phyloP scores from a whole-genome alignment of 2,329 filamentous ascomycete species.

The Aureobasidium vineae region DNA sequence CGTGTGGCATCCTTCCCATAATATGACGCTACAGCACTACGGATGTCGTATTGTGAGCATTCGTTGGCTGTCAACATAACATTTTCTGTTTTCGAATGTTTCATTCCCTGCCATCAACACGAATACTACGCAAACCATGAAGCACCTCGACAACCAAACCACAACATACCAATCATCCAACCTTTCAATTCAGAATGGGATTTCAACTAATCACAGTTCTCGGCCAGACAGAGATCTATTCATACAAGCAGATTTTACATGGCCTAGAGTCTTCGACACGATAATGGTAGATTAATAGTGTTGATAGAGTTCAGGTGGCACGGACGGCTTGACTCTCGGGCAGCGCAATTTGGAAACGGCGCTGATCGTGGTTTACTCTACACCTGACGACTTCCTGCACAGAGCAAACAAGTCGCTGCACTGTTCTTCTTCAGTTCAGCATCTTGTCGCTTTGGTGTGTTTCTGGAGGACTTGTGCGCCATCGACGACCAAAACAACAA shows the following conservation, averaged over 20 bases:
- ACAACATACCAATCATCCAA: neutral
- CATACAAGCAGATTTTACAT: neutral
- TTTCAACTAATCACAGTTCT: neutral
- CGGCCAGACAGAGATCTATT: neutral
- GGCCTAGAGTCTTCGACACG: neutral
- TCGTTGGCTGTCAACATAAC: neutral
- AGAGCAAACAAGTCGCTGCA: neutral
- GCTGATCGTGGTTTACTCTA: constrained; percentile 7
- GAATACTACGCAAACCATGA: neutral
- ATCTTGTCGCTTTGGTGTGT: constrained; percentile 4
- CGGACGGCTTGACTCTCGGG: constrained; percentile 7
- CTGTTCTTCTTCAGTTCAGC: neutral
- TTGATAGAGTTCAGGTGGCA: constrained; percentile 9
- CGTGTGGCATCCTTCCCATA: rapidly evolving
- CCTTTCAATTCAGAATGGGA: neutral
- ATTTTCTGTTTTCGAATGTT: neutral
- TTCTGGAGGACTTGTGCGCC: constrained; percentile 1
- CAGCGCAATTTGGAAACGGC: constrained; percentile 20
- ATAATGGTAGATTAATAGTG: constrained; percentile 3
- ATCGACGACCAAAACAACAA: neutral
- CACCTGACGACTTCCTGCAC: constrained; percentile 6
- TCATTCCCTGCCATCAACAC: no score
- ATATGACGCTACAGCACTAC: no score
- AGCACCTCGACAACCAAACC: neutral
- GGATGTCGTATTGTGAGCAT: no score